Evolutionary conservation across 140 eudicot genomes (phyloP).

Genomic region (Anethum foeniculum): DNA sequence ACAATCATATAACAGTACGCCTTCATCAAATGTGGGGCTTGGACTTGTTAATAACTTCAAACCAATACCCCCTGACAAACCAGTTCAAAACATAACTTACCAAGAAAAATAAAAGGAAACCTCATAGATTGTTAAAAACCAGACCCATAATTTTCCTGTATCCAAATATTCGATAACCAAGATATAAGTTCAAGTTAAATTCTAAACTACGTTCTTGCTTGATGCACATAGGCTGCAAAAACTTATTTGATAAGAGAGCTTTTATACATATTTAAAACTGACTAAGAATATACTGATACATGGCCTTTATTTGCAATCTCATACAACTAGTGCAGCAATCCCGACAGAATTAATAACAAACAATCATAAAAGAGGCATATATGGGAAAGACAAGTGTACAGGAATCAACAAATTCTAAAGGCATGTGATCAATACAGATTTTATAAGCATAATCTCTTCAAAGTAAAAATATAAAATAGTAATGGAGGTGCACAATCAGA

Average conservation of each 20-base stretch:
- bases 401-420: not conserved
- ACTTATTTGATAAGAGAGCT: not conserved
- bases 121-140: slow-evolving; percentile 14
- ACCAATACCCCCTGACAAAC: slow-evolving; percentile 75
- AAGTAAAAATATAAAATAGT: not conserved
- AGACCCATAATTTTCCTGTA: not conserved
- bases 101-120: slow-evolving; percentile 23
- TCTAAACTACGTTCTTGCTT: not conserved
- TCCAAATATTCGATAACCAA: not conserved
- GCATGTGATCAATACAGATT: not conserved
- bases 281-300: not conserved
- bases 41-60: slow-evolving; percentile 69
- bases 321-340: not conserved
- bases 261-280: not conserved
- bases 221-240: not conserved
- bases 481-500: not conserved
- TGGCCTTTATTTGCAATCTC: not conserved
- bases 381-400: not conserved
- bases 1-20: slow-evolving; percentile 40
- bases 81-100: slow-evolving; percentile 48
- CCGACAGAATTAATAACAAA: not conserved
- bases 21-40: slow-evolving; percentile 73
- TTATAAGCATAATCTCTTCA: not conserved
- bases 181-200: not conserved
- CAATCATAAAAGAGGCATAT: not conserved